These are phyloP conservation scores for Coniochaeta pulveracea DNA, from an alignment of 2,329 filamentous ascomycete species.

Conservation along the genomic window DNA sequence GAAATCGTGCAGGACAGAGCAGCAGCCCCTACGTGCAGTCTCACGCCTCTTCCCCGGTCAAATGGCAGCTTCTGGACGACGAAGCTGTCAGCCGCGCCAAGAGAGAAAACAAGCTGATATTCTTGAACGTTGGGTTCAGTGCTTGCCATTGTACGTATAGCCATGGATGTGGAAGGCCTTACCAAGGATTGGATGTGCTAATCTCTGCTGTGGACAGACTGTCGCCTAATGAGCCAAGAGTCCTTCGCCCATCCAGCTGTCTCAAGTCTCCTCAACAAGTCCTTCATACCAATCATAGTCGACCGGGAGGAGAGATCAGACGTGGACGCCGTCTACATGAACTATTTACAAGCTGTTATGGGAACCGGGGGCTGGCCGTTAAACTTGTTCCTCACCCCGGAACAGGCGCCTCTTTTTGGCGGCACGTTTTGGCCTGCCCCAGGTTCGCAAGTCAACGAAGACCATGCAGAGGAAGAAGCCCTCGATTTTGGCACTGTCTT, in stretches of 20 bases:
- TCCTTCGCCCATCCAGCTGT: slow-evolving; percentile 78
- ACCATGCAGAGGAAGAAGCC: slow-evolving; percentile 37
- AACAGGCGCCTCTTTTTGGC: slow-evolving; percentile 88
- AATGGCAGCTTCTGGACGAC: slow-evolving; percentile 82
- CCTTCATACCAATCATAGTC: slow-evolving; percentile 84
- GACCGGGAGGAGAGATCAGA: slow-evolving; percentile 92
- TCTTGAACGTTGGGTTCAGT: slow-evolving; percentile 88
- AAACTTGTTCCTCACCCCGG: slow-evolving; percentile 91
- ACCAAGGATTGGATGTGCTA: no score
- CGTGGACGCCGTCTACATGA: slow-evolving; percentile 95
- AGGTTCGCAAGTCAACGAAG: slow-evolving; percentile 28
- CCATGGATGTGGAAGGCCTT: no score
- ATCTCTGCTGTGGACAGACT: slow-evolving; percentile 40
- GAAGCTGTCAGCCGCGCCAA: slow-evolving; percentile 68
- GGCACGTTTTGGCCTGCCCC: slow-evolving; percentile 93
- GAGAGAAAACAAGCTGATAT: slow-evolving; percentile 76
- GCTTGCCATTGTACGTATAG: slow-evolving; percentile 82
- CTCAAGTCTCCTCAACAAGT: slow-evolving; percentile 69
- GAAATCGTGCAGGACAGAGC: slow-evolving; percentile 25
- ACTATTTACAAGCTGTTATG: slow-evolving; percentile 89
- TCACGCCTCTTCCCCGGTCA: slow-evolving; percentile 71
- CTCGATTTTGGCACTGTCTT: slow-evolving; percentile 78
- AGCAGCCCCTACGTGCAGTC: slow-evolving; percentile 51
- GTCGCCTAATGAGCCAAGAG: slow-evolving; percentile 85
- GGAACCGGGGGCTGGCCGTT: slow-evolving; percentile 87